Evolutionary conservation across 495 filamentous ascomycete species (phyloP).

Genomic region (Aspergillus leporis): DNA sequence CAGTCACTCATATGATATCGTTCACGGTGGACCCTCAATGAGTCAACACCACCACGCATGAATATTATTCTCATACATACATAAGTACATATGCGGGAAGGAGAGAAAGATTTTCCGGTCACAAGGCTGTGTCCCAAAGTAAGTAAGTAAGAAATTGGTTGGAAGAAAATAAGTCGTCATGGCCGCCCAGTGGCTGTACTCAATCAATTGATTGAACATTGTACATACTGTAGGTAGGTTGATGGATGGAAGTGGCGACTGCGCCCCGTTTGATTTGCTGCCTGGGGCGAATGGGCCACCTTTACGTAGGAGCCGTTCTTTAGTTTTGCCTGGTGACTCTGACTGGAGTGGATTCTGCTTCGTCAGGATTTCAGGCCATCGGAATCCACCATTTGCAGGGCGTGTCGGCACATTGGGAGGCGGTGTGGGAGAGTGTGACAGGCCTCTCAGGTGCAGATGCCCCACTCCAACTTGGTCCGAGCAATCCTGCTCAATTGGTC

Average conservation of each 20-base stretch:
- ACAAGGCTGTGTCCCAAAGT: background rate
- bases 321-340: no score
- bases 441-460: background rate
- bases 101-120: background rate
- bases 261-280: background rate
- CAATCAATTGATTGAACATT: no score
- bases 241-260: no score
- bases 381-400: background rate
- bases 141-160: no score
- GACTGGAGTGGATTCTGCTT: background rate
- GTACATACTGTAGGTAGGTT: no score
- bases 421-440: slow-evolving; percentile 9
- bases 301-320: background rate
- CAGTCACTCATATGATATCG: background rate
- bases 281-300: background rate
- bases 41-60: slow-evolving; percentile 5
- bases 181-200: slow-evolving; percentile 1
- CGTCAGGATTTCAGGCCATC: slow-evolving; percentile 2
- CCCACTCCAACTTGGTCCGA: background rate
- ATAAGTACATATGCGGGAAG: slow-evolving; percentile 1
- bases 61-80: background rate
- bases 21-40: background rate
- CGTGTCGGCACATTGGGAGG: background rate
- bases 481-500: background rate
- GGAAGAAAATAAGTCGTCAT: no score